These are phyloP conservation scores for Hericium alpestre DNA, from an alignment of 768 basidiomycete species.

Conservation along the genomic window DNA sequence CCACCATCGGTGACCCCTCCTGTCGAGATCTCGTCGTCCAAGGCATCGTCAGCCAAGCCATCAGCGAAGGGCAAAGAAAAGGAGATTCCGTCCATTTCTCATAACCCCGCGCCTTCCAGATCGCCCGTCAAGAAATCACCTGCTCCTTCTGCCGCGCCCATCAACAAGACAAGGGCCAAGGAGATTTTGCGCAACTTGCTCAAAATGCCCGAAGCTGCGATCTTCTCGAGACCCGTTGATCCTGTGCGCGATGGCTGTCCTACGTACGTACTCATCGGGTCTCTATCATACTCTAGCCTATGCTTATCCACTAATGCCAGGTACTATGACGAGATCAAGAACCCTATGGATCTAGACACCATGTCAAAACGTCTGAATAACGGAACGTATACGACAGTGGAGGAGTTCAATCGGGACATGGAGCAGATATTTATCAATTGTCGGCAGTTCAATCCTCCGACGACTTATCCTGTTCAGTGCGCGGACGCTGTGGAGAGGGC, in stretches of 20 bases:
- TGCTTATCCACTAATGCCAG: constrained; percentile 30
- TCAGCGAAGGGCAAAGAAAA: constrained; percentile 49
- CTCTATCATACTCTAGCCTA: constrained; percentile 1
- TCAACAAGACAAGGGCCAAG: constrained; percentile 79
- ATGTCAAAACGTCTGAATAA: constrained; percentile 58
- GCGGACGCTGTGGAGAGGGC: constrained; percentile 64
- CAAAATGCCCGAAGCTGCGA: constrained; percentile 54
- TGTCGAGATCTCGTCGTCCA: constrained; percentile 7
- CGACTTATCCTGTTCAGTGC: constrained; percentile 60
- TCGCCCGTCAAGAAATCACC: constrained; percentile 16
- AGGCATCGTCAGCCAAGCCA: constrained; percentile 11
- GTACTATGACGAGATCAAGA: constrained; percentile 82
- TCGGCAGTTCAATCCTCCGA: constrained; percentile 82
- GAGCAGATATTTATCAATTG: constrained; percentile 84
- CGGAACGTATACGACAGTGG: constrained; percentile 69
- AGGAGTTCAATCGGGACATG: constrained; percentile 68
- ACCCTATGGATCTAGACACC: constrained; percentile 92
- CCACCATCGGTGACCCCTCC: constrained; percentile 14
- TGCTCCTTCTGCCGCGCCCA: constrained; percentile 29
- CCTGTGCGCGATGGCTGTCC: constrained; percentile 78
- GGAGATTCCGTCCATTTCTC: constrained; percentile 28
- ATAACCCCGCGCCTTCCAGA: constrained; percentile 25
- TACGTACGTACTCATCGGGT: constrained; percentile 46
- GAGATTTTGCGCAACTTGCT: constrained; percentile 52
- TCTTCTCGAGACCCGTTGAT: constrained; percentile 80